Base-by-base conservation (phyloP, 208 protist species). In the Crithidia bombi region DNA sequence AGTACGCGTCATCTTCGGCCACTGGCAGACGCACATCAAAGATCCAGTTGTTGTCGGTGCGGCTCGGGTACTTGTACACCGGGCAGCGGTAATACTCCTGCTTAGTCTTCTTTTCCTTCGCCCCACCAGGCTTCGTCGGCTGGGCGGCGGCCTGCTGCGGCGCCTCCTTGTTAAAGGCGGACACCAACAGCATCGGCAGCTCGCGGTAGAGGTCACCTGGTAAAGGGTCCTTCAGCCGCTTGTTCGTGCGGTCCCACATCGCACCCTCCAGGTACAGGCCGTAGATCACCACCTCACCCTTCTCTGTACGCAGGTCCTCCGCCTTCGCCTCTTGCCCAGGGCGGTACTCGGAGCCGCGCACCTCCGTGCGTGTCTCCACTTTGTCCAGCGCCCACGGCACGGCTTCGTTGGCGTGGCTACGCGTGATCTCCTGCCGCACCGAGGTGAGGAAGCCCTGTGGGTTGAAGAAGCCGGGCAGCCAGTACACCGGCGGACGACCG, bases 381-480 rank as follows among this genome's bases (percentile, higher is more conserved):
- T 98, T 97, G 82, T 99, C 98, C 23, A 99, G 91, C 12, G 98
- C 93, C 98, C 98, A 99, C 61, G 86, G 86, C 51, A 95, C 81
- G 17, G 93, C 69, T 73, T 97, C 93, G 66, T 92, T 92, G 38
- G 82, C 76, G 75, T 97, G 92, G 51, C 91, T 93, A 39, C 95
- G 87, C 2, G 93, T 96, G 64, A 98, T 96, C 69, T 99, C 98
- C 86, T 99, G 98, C 36, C 97, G 92, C 64, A 99, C 94, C n/a
- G 98, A 97, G 19, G 98, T 99, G 39, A 99, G 87, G 85, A 99
- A 99, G 46, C 98, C 95, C 70, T 98, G 97, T 49, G 98, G 98
- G 91, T 99, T 99, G 90, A 99, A 99, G 86, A 99, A 99, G 54
- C 98, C 98, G n/a, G 96, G 91, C 15, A 99, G 81, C 98, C 98